Evolutionary conservation across 202 grass and related monocot species (phyloP), one percentile per base, ranked within the genome.

Genomic region (Thinopyrum obtusiflorum): DNA sequence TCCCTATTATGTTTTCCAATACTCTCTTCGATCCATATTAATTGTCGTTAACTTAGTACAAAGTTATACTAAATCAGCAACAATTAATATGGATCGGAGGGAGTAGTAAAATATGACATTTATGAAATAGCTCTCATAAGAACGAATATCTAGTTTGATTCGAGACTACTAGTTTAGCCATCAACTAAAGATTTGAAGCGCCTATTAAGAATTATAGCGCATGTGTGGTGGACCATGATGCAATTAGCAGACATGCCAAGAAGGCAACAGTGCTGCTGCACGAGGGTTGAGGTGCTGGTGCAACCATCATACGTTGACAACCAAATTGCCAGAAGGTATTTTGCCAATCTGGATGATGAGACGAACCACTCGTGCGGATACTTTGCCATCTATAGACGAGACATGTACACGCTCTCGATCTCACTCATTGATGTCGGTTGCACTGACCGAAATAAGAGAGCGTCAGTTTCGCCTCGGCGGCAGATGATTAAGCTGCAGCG

Each of bases 241-340:
- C 47, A 53, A 53, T 53, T 53, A 17, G 15, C 4, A 23, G 51
- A 70, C 65, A 83, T 53, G 51, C 65, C 73, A 88, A 78, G 42
- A 69, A 78, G 33, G 47, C 66, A 73, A 49, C 7, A 67, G 23
- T 73, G 27, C 5, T 88, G 55, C 80, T 88, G 40, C 80, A 83
- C 44, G 37, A 78, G 73, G 11, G 44, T 11, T 67, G 27, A 71
- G 27, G 11, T 71, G 80, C 51, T 49, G 26, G 36, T 71, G 14
- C 65, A 78, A 59, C 78, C 4, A 40, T 49, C 15, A 39, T 1
- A 37, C 57, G 29, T 61, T 69, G 49, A 51, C 25, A 15, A 40
- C 36, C 23, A 20, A 6, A 29, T 55, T 68, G 20, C 31, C 24
- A 76, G 20, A 68, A 31, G 21, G 21, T 42, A 4, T 53, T 39